Conservation (phyloP, 2,329 filamentous ascomycete species). For the Cryphonectria japonica region DNA sequence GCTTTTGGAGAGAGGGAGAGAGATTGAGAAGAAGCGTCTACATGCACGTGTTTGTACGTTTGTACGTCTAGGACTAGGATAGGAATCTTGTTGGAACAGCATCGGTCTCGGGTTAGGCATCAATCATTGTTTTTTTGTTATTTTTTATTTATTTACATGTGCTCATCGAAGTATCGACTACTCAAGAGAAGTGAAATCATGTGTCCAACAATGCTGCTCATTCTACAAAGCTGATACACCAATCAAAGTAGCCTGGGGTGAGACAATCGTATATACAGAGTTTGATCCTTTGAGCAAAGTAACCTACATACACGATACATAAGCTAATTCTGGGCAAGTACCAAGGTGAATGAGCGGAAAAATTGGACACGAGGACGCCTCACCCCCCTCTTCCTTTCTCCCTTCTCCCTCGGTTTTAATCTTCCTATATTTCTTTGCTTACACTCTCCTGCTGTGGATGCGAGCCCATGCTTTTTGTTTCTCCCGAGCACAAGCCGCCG, state of each 20-base stretch:
- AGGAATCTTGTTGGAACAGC: conserved; percentile 15
- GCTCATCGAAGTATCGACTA: background rate
- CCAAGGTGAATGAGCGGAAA: no score
- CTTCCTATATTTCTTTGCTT: no score
- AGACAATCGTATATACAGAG: background rate
- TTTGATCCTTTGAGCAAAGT: background rate
- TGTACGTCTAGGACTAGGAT: conserved; percentile 27
- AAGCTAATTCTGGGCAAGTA: no score
- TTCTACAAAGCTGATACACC: background rate
- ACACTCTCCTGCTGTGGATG: no score
- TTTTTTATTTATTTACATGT: background rate
- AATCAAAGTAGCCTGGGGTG: no score
- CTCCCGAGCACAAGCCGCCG: no score
- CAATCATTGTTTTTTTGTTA: conserved; percentile 12
- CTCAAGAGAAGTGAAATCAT: background rate
- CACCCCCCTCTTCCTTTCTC: no score
- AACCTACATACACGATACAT: background rate
- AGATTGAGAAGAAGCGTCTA: conserved; percentile 4
- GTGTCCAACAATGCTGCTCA: background rate
- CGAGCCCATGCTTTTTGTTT: no score
- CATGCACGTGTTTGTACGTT: conserved; percentile 12
- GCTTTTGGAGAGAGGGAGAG: conserved; percentile 6
- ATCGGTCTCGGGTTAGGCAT: conserved; percentile 24
- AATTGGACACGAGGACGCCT: no score
- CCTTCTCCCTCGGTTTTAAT: no score